Conservation (phyloP, 1,284 basidiomycete species). For the Phylloboletellus chloephorus region DNA sequence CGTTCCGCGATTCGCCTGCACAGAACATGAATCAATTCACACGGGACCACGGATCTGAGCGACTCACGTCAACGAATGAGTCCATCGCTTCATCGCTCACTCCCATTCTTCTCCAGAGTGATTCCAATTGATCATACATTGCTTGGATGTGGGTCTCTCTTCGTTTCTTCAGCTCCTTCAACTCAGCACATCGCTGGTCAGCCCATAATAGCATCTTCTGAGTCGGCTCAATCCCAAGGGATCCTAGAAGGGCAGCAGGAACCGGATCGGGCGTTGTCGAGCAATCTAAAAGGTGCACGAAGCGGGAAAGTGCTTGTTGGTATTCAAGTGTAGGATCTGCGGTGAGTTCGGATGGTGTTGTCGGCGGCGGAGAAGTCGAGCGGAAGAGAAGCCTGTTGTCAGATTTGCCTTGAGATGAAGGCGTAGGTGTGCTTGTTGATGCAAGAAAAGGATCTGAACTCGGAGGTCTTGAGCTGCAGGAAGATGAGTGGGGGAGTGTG, state of each 20-base stretch:
- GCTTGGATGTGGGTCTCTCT: constrained; percentile 76
- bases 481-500: constrained; percentile 36
- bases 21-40: constrained; percentile 1
- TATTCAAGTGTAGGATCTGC: constrained; percentile 36
- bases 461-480: constrained; percentile 30
- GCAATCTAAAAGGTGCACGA: constrained; percentile 58
- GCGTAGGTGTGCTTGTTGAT: constrained; percentile 43
- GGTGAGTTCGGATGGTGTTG: constrained; percentile 19
- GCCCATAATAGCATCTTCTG: constrained; percentile 62
- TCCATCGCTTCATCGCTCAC: constrained; percentile 72
- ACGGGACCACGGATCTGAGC: not conserved
- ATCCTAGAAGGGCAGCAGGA: constrained; percentile 37
- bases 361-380: constrained; percentile 28
- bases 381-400: constrained; percentile 24
- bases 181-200: constrained; percentile 45
- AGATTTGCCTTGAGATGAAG: constrained; percentile 35
- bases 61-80: constrained; percentile 65
- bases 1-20: constrained; percentile 56
- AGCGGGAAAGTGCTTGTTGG: constrained; percentile 56
- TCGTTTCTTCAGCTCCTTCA: constrained; percentile 63
- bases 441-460: constrained; percentile 48
- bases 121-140: constrained; percentile 82
- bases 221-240: constrained; percentile 62
- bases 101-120: constrained; percentile 74
- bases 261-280: constrained; percentile 38